Evolutionary conservation across 116 monocot species (phyloP).

Genomic region (Iris pallida): DNA sequence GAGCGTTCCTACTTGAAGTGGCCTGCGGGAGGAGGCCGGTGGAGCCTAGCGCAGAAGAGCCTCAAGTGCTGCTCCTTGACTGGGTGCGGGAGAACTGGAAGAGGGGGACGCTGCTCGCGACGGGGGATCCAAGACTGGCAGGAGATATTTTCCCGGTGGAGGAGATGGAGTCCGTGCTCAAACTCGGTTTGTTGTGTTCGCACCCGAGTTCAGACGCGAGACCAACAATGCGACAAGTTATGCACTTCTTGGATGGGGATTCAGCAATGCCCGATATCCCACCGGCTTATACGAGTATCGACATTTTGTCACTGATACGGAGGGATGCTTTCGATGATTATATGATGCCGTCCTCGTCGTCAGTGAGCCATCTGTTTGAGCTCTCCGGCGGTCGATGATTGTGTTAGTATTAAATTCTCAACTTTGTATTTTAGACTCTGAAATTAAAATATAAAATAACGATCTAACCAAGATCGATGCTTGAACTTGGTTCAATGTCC

Average conservation of each 20-base stretch:
- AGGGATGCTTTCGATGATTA: no score
- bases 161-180: constrained; percentile 18
- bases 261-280: background rate
- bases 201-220: constrained; percentile 16
- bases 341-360: no score
- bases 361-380: no score
- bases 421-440: no score
- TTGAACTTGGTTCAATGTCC: no score
- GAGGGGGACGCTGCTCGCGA: constrained; percentile 5
- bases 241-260: constrained; percentile 13
- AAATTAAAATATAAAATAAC: no score
- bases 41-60: constrained; percentile 15
- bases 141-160: background rate
- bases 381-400: no score
- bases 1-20: constrained; percentile 34
- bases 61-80: constrained; percentile 24
- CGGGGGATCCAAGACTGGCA: constrained; percentile 16
- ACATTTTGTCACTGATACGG: no score
- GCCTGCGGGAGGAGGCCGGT: constrained; percentile 32
- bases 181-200: constrained; percentile 29
- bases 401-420: no score
- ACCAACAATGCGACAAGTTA: constrained; percentile 27
- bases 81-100: constrained; percentile 27
- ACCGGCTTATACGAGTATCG: background rate
- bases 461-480: no score